These are phyloP conservation scores for Tuber magnatum DNA, from an alignment of 495 filamentous ascomycete genomes.

Conservation along the genomic window DNA sequence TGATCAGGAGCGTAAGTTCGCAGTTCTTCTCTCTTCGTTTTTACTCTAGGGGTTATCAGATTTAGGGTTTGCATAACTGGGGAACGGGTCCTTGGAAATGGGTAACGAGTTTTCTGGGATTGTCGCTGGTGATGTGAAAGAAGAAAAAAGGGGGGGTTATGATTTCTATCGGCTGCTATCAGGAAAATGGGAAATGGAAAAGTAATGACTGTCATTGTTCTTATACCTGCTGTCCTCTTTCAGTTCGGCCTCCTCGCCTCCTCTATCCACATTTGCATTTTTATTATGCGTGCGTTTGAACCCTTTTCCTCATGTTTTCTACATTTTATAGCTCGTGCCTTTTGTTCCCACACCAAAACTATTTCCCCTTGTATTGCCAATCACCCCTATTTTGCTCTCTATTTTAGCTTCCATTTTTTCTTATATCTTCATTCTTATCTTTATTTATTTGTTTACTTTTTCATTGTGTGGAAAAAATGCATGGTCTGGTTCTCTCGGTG, in stretches of 20 bases:
- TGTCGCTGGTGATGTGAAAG: slow-evolving; percentile 16
- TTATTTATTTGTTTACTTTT: slow-evolving; percentile 8
- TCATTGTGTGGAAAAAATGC: slow-evolving; percentile 3
- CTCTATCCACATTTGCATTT: slow-evolving; percentile 7
- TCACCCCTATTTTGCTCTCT: neutral
- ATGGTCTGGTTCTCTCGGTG: slow-evolving; percentile 17
- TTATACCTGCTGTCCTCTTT: slow-evolving; percentile 12
- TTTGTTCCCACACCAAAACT: neutral
- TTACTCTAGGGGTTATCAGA: slow-evolving; percentile 18
- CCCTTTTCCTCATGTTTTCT: slow-evolving; percentile 10
- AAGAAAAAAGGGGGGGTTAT: slow-evolving; percentile 12
- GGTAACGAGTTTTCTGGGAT: slow-evolving; percentile 16
- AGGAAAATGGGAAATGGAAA: slow-evolving; percentile 9
- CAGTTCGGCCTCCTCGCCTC: slow-evolving; percentile 10
- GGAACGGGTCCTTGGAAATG: slow-evolving; percentile 10
- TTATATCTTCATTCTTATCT: neutral
- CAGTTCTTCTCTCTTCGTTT: slow-evolving; percentile 16
- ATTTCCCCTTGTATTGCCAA: neutral
- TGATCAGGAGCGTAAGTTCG: slow-evolving; percentile 1
- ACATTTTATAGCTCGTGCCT: slow-evolving; percentile 3
- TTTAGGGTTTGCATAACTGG: slow-evolving; percentile 14
- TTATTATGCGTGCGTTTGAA: slow-evolving; percentile 13
- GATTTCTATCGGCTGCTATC: slow-evolving; percentile 8
- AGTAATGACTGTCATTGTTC: slow-evolving; percentile 4
- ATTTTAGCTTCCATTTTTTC: slow-evolving; percentile 9